Evolutionary conservation across 306 rosid genomes (phyloP).

Genomic region (Argentina anserina): DNA sequence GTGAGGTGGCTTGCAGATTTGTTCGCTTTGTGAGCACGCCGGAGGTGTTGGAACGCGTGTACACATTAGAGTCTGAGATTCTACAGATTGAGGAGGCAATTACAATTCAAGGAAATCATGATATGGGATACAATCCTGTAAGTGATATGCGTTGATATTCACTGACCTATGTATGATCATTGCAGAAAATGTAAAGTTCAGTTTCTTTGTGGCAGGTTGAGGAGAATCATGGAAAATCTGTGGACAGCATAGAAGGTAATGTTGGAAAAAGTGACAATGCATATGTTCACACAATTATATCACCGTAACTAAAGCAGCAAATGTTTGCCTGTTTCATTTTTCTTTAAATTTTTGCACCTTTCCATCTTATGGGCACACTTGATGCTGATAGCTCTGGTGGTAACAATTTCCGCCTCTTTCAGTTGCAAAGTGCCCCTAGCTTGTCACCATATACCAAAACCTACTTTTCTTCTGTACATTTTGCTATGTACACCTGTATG

Average conservation of each 20-base stretch:
- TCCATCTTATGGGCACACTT: background rate
- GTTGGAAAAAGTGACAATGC: slow-evolving; percentile 19
- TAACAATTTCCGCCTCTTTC: background rate
- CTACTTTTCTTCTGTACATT: background rate
- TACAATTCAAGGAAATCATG: slow-evolving; percentile 79
- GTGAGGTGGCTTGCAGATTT: slow-evolving; percentile 51
- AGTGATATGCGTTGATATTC: slow-evolving; percentile 29
- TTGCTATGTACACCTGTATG: background rate
- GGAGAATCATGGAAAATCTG: slow-evolving; percentile 59
- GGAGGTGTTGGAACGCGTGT: slow-evolving; percentile 89
- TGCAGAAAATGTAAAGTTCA: slow-evolving; percentile 18
- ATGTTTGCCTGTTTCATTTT: background rate
- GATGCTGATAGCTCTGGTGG: background rate
- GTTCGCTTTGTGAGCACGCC: slow-evolving; percentile 97
- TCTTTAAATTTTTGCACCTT: background rate
- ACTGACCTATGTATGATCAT: slow-evolving; percentile 5
- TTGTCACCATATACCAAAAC: background rate
- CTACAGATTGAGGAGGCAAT: slow-evolving; percentile 94
- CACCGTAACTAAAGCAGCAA: background rate
- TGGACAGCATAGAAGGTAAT: slow-evolving; percentile 60
- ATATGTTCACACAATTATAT: background rate
- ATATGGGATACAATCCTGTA: slow-evolving; percentile 52
- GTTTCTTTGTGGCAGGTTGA: slow-evolving; percentile 56
- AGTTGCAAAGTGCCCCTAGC: slow-evolving; percentile 2
- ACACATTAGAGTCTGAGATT: slow-evolving; percentile 79